These are phyloP conservation scores for Brassica balearica DNA, from an alignment of 441 rosid genomes.

Conservation along the genomic window DNA sequence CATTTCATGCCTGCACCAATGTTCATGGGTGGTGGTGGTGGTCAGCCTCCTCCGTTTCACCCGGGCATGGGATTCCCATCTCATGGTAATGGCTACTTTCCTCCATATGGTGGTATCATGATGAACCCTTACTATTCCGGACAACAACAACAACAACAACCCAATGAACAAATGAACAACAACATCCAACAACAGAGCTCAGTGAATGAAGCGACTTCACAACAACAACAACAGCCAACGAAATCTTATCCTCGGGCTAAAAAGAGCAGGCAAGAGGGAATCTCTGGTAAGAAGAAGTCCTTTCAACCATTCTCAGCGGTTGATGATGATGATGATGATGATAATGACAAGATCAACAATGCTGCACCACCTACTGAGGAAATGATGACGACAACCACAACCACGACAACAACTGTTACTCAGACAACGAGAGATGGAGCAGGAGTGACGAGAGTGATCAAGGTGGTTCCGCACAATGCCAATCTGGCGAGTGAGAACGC, in stretches of 20 bases:
- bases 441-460: slow-evolving; percentile 81
- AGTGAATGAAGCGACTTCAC: slow-evolving; percentile 23
- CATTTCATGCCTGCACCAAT: slow-evolving; percentile 56
- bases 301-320: slow-evolving; percentile 24
- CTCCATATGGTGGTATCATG: slow-evolving; percentile 63
- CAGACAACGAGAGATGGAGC: slow-evolving; percentile 55
- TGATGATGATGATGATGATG: slow-evolving; percentile 8
- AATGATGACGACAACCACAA: slow-evolving; percentile 41
- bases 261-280: slow-evolving; percentile 41
- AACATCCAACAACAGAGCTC: slow-evolving; percentile 55
- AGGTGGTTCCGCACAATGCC: slow-evolving; percentile 83
- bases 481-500: slow-evolving; percentile 81
- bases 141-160: slow-evolving; percentile 40
- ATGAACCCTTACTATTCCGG: slow-evolving; percentile 54
- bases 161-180: slow-evolving; percentile 55
- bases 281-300: slow-evolving; percentile 18
- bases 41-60: slow-evolving; percentile 47
- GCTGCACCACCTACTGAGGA: slow-evolving; percentile 14
- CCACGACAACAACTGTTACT: slow-evolving; percentile 40
- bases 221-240: slow-evolving; percentile 39
- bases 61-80: slow-evolving; percentile 57
- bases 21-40: slow-evolving; percentile 32
- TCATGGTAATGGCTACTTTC: slow-evolving; percentile 64
- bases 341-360: slow-evolving; percentile 10
- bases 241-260: slow-evolving; percentile 41